phyloP scores from a whole-genome alignment of 306 rosid genomes.

The Fagus sylvatica region DNA sequence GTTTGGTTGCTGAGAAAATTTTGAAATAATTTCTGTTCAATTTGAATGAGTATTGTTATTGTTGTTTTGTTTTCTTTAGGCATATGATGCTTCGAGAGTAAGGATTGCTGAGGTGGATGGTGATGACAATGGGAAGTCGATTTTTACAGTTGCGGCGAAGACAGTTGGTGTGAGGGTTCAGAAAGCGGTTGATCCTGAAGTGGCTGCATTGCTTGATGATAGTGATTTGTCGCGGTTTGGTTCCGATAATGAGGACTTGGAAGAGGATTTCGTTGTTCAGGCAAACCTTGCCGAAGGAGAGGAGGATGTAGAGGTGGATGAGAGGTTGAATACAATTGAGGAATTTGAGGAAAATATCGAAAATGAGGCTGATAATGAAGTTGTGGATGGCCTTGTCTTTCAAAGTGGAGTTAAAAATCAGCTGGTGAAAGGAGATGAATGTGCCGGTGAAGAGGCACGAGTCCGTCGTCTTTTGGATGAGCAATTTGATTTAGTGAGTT shows the following conservation, averaged over 20 bases:
- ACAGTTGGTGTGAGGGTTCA: slow-evolving; percentile 63
- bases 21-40: not conserved
- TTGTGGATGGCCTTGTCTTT: slow-evolving; percentile 23
- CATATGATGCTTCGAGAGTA: slow-evolving; percentile 83
- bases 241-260: slow-evolving; percentile 86
- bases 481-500: slow-evolving; percentile 81
- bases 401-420: slow-evolving; percentile 16
- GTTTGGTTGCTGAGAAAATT: not conserved
- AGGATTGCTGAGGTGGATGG: slow-evolving; percentile 41
- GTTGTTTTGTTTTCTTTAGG: slow-evolving; percentile 46
- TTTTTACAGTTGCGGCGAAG: slow-evolving; percentile 65
- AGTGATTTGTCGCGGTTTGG: slow-evolving; percentile 72
- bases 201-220: slow-evolving; percentile 80
- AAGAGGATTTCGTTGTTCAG: slow-evolving; percentile 84
- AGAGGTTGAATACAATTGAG: slow-evolving; percentile 14
- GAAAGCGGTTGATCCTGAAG: slow-evolving; percentile 83
- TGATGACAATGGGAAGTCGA: slow-evolving; percentile 41
- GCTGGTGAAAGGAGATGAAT: slow-evolving; percentile 14
- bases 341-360: slow-evolving; percentile 17
- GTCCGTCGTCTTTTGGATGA: slow-evolving; percentile 70
- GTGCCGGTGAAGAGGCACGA: slow-evolving; percentile 51
- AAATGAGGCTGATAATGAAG: slow-evolving; percentile 13
- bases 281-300: slow-evolving; percentile 58
- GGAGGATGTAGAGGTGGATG: slow-evolving; percentile 1
- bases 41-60: not conserved